Base-by-base conservation (phyloP, 768 basidiomycete species). In the Lentinula guzmanii region DNA sequence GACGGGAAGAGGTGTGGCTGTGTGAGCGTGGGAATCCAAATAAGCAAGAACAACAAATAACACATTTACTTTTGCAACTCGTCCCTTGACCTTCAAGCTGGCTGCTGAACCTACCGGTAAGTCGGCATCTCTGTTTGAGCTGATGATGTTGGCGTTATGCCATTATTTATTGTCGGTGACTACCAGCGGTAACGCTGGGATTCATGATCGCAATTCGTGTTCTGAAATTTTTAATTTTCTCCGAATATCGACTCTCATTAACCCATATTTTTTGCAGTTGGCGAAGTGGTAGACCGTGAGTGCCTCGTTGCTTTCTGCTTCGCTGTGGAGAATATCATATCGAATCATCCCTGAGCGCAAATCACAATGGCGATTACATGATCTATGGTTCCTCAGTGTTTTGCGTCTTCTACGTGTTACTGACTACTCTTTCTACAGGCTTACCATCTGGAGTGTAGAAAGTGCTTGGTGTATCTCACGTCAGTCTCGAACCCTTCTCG, bases 161-260 rank as follows among this genome's bases (percentile, higher is more conserved):
- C 65, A 67, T 80, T 63, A 88, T 89, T 87, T 89, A 86, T 89
- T 89, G 86, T 89, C 85, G 74, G 76, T 84, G 85, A 86, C 72
- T 60, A 65, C 66, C 71, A 74, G 65, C 64, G 60, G 56, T 64
- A 70, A 41, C 4, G n/a, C 51, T 61, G 61, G 43, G 7, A 48
- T n/a, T 34, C 54, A 31, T 86, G 86, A 87, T 82, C 75, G 72
- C 77, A 84, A 74, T 24, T 52, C 68, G 72, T 71, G 70, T 75
- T 66, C 82, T 86, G 85, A 86, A 59, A 60, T 63, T 52, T 58
- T 61, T 61, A 28, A 28, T 42, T 51, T 61, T 61, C 24, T 28
- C 21, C 62, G 16, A 2, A 28, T 10, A 41, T 11, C 42, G 41
- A n/a, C 18, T 50, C 21, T 50, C 42, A 59, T 62, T 70, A 62